Evolutionary conservation across 2,329 filamentous ascomycete species (phyloP), one percentile per base, ranked within the genome.

Genomic region (Botrytis byssoidea): DNA sequence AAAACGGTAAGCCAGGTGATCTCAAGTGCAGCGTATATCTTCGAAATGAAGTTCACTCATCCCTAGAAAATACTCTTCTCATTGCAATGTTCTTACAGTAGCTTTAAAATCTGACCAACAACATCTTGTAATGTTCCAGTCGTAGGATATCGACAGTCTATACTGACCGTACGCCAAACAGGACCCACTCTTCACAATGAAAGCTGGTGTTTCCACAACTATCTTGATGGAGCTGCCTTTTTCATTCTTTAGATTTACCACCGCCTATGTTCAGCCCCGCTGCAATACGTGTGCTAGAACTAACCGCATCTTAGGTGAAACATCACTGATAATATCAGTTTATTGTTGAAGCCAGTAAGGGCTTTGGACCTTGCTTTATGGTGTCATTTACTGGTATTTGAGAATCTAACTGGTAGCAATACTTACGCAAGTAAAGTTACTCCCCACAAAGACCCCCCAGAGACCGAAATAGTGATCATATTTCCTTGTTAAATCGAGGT

Each of bases 241-340:
- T n/a, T n/a, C n/a, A n/a, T n/a, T n/a, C n/a, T n/a, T n/a, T n/a
- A 25, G 1, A 10, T 48, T 22, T 0, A 10, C 20, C 46, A 10
- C 46, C 4, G 1, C 0, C 8, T 1, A 48, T 48, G 0, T 48
- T 48, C 9, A 48, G 0, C 0, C 20, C 1, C 20, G 20, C 3
- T 25, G 25, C 46, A 48, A 25, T 48, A 4, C 8, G 4, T 48
- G 10, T 25, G 8, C 20, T 48, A 0, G 20, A 25, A 48, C 20
- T 10, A 4, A 48, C 4, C 8, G 8, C 1, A 10, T 25, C 46
- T 48, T 8, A 10, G 0, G 22, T 4, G 20, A 9, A 25, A 48
- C 0, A 48, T 25, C 0, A 25, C 3, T 25, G 46, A 25, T 0
- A 10, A 10, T 48, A 8, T 48, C 20, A 48, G 20, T 25, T 48